phyloP scores from a whole-genome alignment of 208 protist genomes.

The Crithidia expoeki region DNA sequence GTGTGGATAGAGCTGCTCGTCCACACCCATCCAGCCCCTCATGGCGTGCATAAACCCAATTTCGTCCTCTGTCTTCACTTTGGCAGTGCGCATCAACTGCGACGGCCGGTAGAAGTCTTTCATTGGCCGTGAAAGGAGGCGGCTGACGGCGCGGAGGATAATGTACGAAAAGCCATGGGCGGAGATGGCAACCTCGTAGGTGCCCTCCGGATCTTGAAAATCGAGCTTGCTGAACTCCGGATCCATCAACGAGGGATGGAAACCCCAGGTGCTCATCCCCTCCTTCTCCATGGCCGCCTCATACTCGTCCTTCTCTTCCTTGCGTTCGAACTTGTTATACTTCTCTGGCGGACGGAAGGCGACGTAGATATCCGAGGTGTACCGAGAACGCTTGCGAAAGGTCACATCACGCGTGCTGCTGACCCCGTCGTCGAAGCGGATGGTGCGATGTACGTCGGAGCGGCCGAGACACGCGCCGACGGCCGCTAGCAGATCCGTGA shows the following conservation, averaged over 20 bases:
- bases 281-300: conserved; percentile 66
- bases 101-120: conserved; percentile 89
- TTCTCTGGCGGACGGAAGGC: conserved; percentile 78
- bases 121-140: conserved; percentile 76
- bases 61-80: conserved; percentile 72
- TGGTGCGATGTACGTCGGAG: conserved; percentile 86
- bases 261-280: conserved; percentile 88
- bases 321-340: conserved; percentile 86
- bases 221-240: conserved; percentile 84
- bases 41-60: conserved; percentile 81
- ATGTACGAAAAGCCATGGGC: conserved; percentile 84
- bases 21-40: conserved; percentile 86
- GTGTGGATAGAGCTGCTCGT: conserved; percentile 85
- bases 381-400: conserved; percentile 83
- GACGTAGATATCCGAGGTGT: conserved; percentile 84
- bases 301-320: conserved; percentile 81
- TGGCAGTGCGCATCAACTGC: conserved; percentile 81
- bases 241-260: conserved; percentile 84
- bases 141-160: conserved; percentile 67
- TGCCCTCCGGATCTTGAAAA: conserved; percentile 82
- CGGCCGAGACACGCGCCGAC: conserved; percentile 83
- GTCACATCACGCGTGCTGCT: conserved; percentile 77
- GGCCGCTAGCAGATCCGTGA: conserved; percentile 85
- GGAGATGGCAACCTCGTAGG: conserved; percentile 79
- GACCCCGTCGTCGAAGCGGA: conserved; percentile 86